Evolutionary conservation across 306 rosid genomes (phyloP), one percentile per base, ranked within the genome.

Genomic region (Luffa acutangula): DNA sequence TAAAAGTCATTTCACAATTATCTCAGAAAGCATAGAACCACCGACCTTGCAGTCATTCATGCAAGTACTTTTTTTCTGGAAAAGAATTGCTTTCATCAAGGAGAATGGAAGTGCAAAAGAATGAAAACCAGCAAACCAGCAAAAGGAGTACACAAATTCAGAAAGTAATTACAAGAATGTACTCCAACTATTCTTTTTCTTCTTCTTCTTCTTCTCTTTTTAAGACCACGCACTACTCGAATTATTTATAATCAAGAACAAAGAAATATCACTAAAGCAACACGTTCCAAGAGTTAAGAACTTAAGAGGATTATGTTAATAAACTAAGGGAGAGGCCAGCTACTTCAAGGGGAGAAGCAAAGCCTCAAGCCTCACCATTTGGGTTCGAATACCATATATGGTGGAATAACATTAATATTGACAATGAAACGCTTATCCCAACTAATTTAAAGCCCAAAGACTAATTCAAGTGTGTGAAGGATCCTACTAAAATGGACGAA

Each of bases 1-100:
- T 5, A 43, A 25, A 21, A 43, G n/a, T 46, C 57, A 48, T 48
- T 73, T 49, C 59, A 31, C 77, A 73, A 49, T 73, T 31, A 71
- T 20, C 76, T 71, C 76, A 71, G 76, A 71, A 71, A 71, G 76
- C 56, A 71, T 11, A 71, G 76, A 71, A 45, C 76, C 57, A 71
- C 74, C 33, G 33, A 71, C 56, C 57, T 71, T 46, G 76, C 76
- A 71, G 39, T 71, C 57, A 45, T 1, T n/a, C 49, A 66, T 60
- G 18, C 41, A 60, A 60, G 67, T 60, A 31, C 67, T 31, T 60
- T 25, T 60, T 60, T 31, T 31, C 31, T 17, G 74, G 74, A 66
- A 66, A 66, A 41, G 33, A 66, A 41, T 15, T 18, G 74, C 74
- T 66, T 66, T 66, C 74, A 66, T 66, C 74, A 66, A 66, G 74